Evolutionary conservation across 495 filamentous ascomycete species (phyloP), one percentile per base, ranked within the genome.

Genomic region (Xylaria bambusicola): DNA sequence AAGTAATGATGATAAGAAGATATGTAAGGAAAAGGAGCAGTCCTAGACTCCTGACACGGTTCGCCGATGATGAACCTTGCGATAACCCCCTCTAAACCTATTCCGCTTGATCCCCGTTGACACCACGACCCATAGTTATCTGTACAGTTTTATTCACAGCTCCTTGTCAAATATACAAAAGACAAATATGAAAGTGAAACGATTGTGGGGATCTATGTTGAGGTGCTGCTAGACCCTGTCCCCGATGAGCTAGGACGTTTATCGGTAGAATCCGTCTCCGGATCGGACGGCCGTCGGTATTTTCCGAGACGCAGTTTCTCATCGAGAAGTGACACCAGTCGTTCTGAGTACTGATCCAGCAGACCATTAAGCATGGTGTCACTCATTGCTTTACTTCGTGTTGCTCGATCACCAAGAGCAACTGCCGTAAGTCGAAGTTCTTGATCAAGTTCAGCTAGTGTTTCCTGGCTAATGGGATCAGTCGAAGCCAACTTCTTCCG

Each of bases 371-470:
- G 80, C 50, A 83, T 73, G 7, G 73, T 75, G 65, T 88, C 86
- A 62, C 79, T 84, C 48, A 87, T 69, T 18, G 74, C 71, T 53
- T 77, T 80, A 59, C 70, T 82, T 58, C 78, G 71, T 42, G 80
- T 75, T 26, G 78, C 80, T 53, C 79, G 76, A 62, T 88, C 84
- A 21, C 83, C 83, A 6, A 97, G 71, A 6, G 86, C 87, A 6
- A 87, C 80, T 1, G 86, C 81, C 0, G 92, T 95, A 23, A 92
- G 80, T 1, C 84, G 81, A 46, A 98, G 74, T 70, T 96, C 93
- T 36, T 86, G 82, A 58, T 94, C 90, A 6, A 96, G 77, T 66
- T 95, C 89, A 38, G 85, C 83, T 18, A 89, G 73, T 2, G 84
- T 71, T 51, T 91, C 87, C 12, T 84, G 75, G 27, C 81, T 80